phyloP scores from a whole-genome alignment of 352 stramenopile species.

The Globisporangium polare region DNA sequence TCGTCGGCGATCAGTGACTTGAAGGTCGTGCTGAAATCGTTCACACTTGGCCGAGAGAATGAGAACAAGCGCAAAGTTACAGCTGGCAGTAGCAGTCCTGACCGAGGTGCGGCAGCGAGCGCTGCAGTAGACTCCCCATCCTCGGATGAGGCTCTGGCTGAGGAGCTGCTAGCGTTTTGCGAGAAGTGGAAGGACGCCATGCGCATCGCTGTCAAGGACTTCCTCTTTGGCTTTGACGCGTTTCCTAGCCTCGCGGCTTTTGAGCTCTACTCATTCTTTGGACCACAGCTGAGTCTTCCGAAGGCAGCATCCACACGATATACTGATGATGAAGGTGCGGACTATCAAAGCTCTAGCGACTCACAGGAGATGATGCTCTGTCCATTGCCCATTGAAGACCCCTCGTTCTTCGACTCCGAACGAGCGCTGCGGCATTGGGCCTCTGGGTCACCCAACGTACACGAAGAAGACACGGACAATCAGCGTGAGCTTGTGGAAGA shows the following conservation, averaged over 20 bases:
- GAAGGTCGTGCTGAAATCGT: constrained; percentile 11
- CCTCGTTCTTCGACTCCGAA: constrained; percentile 37
- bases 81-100: not conserved
- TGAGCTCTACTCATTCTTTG: constrained; percentile 30
- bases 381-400: constrained; percentile 31
- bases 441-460: not conserved
- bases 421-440: constrained; percentile 25
- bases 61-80: not conserved
- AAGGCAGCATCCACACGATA: not conserved
- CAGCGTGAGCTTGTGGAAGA: constrained; percentile 2
- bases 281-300: constrained; percentile 15
- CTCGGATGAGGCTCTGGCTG: constrained; percentile 24
- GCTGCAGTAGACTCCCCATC: constrained; percentile 3
- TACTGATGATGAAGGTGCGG: not conserved
- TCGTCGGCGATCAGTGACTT: constrained; percentile 37
- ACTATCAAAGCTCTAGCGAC: no score
- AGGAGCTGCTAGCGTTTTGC: constrained; percentile 37
- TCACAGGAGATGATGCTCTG: constrained; percentile 1
- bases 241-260: constrained; percentile 32
- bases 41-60: not conserved
- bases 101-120: not conserved
- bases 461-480: constrained; percentile 7
- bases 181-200: constrained; percentile 42
- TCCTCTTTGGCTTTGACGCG: constrained; percentile 40
- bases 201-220: constrained; percentile 47